These are phyloP conservation scores for Clonostachys rhizophaga DNA, from an alignment of 2,329 filamentous ascomycete species.

Conservation along the genomic window DNA sequence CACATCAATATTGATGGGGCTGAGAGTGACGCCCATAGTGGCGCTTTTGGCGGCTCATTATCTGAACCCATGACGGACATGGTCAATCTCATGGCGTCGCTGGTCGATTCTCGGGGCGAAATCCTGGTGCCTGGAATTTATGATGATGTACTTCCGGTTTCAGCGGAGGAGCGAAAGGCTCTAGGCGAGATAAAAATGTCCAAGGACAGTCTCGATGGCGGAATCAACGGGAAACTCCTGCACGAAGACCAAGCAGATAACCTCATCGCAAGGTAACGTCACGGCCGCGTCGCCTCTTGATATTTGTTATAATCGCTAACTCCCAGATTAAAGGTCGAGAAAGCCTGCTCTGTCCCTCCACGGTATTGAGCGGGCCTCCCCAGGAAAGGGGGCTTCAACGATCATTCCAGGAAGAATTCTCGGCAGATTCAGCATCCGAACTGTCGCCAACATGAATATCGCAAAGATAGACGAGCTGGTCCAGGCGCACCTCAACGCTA, in stretches of 20 bases:
- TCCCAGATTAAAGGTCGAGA: conserved; percentile 82
- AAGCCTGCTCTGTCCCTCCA: conserved; percentile 93
- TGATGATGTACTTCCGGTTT: conserved; percentile 87
- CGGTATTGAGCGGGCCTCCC: conserved; percentile 93
- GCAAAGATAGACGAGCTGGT: conserved; percentile 83
- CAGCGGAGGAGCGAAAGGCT: conserved; percentile 79
- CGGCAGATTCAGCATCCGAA: conserved; percentile 98
- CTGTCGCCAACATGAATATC: conserved; percentile 95
- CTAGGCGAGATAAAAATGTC: conserved; percentile 90
- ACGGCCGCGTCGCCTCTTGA: no score
- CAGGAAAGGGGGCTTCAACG: conserved; percentile 89
- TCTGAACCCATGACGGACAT: conserved; percentile 99
- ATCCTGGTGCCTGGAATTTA: conserved; percentile 92
- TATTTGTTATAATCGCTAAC: conserved; percentile 34
- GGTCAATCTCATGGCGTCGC: conserved; percentile 71
- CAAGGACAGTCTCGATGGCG: conserved; percentile 93
- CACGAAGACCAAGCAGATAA: conserved; percentile 86
- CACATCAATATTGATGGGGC: conserved; percentile 86
- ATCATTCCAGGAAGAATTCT: conserved; percentile 97
- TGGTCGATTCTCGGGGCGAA: conserved; percentile 87
- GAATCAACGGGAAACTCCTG: conserved; percentile 80
- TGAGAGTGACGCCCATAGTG: conserved; percentile 90
- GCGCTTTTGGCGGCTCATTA: conserved; percentile 92
- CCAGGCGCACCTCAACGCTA: conserved; percentile 75
- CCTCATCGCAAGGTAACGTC: conserved; percentile 73